Base-by-base conservation (phyloP, 2,329 filamentous ascomycete species). In the Fusarium chlamydosporum region DNA sequence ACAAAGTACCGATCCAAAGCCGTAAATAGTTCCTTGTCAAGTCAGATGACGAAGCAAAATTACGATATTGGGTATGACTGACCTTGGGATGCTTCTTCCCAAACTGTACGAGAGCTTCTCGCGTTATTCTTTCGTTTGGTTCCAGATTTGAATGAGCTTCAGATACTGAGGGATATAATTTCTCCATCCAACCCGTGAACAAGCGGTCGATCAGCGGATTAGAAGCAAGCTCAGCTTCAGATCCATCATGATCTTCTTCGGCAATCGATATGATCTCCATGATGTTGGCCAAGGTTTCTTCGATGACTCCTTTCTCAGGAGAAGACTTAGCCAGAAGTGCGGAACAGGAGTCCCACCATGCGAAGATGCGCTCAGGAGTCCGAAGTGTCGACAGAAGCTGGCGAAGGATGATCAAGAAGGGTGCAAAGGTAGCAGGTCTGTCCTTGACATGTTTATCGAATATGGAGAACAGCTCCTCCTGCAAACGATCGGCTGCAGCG, bases 371-470 rank as follows among this genome's bases (percentile, higher is more conserved):
- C 34, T 86, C 83, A 3, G 89, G 85, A 12, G 88, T 88, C 57
- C 84, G 85, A 55, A 96, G 84, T 12, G 85, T 85, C 4, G 90
- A 88, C 26, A 89, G 84, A 35, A 95, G 81, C 40, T 84, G 85
- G 46, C 87, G 85, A 56, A 95, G 79, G 45, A 92, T 84, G 50
- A 86, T 85, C 18, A 94, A 83, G 78, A 94, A 96, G n/a, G 88
- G 80, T 10, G 86, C 88, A 75, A 87, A 86, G 70, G 88, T 86
- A 51, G 84, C 77, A 4, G 86, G 81, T 26, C 83, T 82, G 34
- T 85, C 84, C 26, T 83, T 82, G 61, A 94, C 86, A 68, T 88
- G 83, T 73, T 86, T 89, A 60, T 89, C 84, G 80, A 90, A 93
- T 55, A 92, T 84, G 26, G 83, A 79, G 40, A 90, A 81, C 9